Conservation (phyloP, 1,284 basidiomycete species). For the Leccinum fuscescens region DNA sequence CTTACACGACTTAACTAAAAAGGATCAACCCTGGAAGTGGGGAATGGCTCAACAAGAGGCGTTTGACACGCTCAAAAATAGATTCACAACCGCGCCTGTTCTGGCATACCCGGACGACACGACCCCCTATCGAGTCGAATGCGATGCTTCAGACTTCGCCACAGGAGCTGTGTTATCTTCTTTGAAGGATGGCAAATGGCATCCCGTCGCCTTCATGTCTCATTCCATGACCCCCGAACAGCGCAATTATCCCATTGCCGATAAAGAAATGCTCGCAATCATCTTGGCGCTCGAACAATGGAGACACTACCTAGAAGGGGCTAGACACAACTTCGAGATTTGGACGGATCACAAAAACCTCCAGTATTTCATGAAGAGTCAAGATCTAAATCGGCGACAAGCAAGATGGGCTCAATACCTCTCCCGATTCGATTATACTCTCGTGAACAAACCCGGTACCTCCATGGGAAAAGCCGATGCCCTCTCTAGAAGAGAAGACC, state of each 20-base stretch:
- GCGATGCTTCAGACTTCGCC: rapidly evolving
- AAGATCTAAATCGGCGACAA: rapidly evolving
- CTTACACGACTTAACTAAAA: rapidly evolving
- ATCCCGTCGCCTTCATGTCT: rapidly evolving
- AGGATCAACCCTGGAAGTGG: no score
- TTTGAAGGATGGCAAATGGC: no score
- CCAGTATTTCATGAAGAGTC: no score
- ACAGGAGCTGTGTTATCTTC: rapidly evolving
- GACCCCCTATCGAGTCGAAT: rapidly evolving
- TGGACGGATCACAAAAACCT: no score
- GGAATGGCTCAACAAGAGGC: rapidly evolving
- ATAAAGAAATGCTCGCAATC: no score
- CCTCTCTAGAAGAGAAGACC: no score
- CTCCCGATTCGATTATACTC: rapidly evolving
- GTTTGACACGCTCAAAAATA: no score
- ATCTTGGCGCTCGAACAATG: rapidly evolving
- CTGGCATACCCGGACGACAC: rapidly evolving
- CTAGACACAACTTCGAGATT: no score
- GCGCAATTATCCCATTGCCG: no score
- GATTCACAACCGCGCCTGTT: rapidly evolving
- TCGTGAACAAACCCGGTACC: no score
- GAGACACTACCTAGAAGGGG: rapidly evolving
- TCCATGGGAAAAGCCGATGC: no score
- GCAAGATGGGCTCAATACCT: no score
- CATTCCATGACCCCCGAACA: rapidly evolving